Conservation (phyloP, 1,284 basidiomycete species). For the Puccinia triticina region DNA sequence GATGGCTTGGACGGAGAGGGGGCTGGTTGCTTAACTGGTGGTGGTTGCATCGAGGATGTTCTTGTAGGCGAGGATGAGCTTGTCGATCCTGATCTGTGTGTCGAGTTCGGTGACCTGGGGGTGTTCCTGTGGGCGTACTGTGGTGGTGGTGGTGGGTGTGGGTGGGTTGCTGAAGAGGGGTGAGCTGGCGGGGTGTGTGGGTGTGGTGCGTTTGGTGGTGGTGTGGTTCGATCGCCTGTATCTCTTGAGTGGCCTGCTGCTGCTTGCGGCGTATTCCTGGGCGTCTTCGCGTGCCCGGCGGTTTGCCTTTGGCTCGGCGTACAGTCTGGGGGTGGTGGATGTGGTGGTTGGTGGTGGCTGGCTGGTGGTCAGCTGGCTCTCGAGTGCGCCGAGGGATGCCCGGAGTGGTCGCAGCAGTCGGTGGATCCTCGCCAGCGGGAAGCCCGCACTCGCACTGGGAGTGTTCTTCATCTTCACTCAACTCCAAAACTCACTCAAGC, state of each 20-base stretch:
- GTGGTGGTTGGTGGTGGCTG: too few relatives aligned
- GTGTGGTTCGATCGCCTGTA: not conserved
- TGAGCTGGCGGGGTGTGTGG: constrained; percentile 15
- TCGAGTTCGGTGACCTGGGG: not conserved
- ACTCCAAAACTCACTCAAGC: too few relatives aligned
- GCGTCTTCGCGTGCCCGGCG: not conserved
- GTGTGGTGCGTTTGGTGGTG: not conserved
- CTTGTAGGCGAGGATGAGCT: constrained; percentile 34
- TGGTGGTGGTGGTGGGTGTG: not conserved
- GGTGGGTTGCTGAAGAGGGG: not conserved
- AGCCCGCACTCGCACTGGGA: too few relatives aligned
- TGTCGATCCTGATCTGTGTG: constrained; percentile 26
- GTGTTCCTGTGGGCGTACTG: not conserved
- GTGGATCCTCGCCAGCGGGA: too few relatives aligned
- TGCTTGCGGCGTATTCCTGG: not conserved
- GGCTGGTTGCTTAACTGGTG: not conserved
- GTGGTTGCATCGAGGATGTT: constrained; percentile 29
- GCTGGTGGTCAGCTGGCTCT: too few relatives aligned
- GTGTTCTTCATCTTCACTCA: too few relatives aligned
- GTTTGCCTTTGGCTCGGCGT: constrained; percentile 26
- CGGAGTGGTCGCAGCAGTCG: too few relatives aligned
- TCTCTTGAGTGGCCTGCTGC: not conserved
- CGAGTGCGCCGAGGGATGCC: too few relatives aligned
- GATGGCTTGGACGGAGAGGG: not conserved
- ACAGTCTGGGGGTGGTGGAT: too few relatives aligned